A percentile compares a stretch with the other conserved stretches of the same genome.
phyloP scores from a whole-genome alignment of 2,329 filamentous ascomycete genomes.

The Colletotrichum shisoi region DNA sequence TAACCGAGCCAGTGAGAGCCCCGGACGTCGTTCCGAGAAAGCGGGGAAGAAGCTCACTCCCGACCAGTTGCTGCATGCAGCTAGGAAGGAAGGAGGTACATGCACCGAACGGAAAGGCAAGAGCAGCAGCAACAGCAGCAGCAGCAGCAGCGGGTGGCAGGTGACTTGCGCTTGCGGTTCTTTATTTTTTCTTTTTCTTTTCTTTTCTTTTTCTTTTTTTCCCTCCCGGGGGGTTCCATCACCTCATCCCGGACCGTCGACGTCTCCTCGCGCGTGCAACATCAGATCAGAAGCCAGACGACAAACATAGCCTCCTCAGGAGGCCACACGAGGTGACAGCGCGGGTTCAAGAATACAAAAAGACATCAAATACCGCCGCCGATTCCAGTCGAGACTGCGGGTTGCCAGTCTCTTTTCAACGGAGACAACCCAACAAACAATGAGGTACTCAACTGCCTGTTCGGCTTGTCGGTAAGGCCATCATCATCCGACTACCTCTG shows the following conservation, averaged over 20 bases:
- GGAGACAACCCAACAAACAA: not conserved
- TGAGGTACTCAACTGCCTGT: slow-evolving; percentile 41
- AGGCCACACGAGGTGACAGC: not conserved
- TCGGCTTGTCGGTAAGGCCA: slow-evolving; percentile 40
- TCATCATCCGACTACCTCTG: not conserved
- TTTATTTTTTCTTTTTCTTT: not conserved
- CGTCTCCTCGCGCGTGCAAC: not conserved
- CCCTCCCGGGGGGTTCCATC: not conserved
- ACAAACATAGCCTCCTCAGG: no score
- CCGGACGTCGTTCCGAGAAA: slow-evolving; percentile 16
- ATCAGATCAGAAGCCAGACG: slow-evolving; percentile 3
- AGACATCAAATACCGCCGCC: slow-evolving; percentile 5
- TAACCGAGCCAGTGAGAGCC: slow-evolving; percentile 29
- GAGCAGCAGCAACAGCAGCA: slow-evolving; percentile 1
- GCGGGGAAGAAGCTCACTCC: slow-evolving; percentile 19
- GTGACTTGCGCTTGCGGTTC: slow-evolving; percentile 17
- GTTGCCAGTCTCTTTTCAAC: not conserved
- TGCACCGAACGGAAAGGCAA: no score
- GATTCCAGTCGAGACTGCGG: not conserved
- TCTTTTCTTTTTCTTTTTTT: not conserved
- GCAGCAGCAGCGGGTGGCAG: slow-evolving; percentile 20
- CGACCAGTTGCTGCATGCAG: slow-evolving; percentile 15
- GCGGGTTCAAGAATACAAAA: not conserved
- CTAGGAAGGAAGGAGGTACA: no score
- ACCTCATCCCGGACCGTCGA: slow-evolving; percentile 15